Conservation (phyloP, 257 asterid genomes). For the Solanum chmielewskii region DNA sequence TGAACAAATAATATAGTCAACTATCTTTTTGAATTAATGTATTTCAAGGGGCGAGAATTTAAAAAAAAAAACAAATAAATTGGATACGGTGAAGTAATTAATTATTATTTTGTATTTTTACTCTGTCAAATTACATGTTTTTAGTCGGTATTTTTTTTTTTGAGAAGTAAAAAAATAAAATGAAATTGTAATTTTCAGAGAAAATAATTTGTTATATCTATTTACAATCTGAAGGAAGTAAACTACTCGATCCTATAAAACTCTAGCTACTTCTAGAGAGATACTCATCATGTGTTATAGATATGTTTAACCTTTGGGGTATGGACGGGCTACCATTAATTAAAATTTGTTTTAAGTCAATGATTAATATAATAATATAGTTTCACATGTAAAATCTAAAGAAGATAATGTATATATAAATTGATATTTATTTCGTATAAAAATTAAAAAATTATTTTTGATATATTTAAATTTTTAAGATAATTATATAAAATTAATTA, state of each 20-base stretch:
- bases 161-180: neutral
- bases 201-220: neutral
- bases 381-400: neutral
- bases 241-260: neutral
- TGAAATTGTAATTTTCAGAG: neutral
- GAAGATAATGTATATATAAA: neutral
- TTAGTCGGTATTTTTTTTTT: neutral
- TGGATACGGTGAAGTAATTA: neutral
- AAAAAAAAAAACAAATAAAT: neutral
- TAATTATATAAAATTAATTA: neutral
- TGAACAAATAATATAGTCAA: neutral
- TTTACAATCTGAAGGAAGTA: neutral
- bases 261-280: neutral
- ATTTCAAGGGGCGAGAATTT: neutral
- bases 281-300: neutral
- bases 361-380: neutral
- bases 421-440: neutral
- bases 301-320: neutral
- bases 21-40: too few relatives aligned
- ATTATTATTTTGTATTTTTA: neutral
- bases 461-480: neutral
- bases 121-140: neutral
- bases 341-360: neutral
- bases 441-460: neutral
- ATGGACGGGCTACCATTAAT: neutral